Base-by-base conservation (phyloP, 164 flowering plant genomes). In the Vitis cinerea region DNA sequence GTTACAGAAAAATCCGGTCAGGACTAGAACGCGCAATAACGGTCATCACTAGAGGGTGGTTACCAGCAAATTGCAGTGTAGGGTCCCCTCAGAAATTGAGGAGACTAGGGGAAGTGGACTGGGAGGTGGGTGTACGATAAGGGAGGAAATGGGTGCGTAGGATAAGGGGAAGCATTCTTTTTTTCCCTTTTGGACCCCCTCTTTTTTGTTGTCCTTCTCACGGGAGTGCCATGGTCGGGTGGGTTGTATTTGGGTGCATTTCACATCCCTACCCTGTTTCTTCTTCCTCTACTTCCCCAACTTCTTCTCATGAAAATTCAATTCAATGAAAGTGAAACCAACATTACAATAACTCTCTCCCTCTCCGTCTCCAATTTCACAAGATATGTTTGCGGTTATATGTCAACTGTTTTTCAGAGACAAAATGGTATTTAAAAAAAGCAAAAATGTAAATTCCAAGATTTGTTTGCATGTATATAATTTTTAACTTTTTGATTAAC, bases 171-270 rank as follows among this genome's bases (percentile, higher is more conserved):
- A 44, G 60, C 69, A 31, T 56, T 65, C 58, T 16, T 48, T 31
- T 23, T 66, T 65, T n/a, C 65, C 52, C 66, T 76, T 67, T 67
- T 60, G 71, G 75, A 16, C 79, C 65, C 50, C 50, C 72, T 29
- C 64, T 67, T 76, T 76, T 69, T 47, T 10, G 53, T 67, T 77
- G 83, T 84, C 83, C 70, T 78, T 85, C 86, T 89, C 96, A 88
- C 88, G 89, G 74, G 90, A 85, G 66, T 85, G 86, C 85, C 90
- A 80, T 87, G 88, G 85, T 84, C 79, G 80, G 86, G 71, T 66
- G 78, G 82, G 91, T 83, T 83, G 84, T 66, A 63, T 59, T 50
- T 69, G 68, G 68, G 66, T 64, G 61, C 67, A 55, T 57, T 69
- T 67, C 10, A 9, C 11, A 49, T 37, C 37, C 67, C 44, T 7